Percentiles rank a stretch among this genome's conserved stretches.
Conservation (phyloP, 345 rosid genomes). For the Excoecaria cochinchinensis region DNA sequence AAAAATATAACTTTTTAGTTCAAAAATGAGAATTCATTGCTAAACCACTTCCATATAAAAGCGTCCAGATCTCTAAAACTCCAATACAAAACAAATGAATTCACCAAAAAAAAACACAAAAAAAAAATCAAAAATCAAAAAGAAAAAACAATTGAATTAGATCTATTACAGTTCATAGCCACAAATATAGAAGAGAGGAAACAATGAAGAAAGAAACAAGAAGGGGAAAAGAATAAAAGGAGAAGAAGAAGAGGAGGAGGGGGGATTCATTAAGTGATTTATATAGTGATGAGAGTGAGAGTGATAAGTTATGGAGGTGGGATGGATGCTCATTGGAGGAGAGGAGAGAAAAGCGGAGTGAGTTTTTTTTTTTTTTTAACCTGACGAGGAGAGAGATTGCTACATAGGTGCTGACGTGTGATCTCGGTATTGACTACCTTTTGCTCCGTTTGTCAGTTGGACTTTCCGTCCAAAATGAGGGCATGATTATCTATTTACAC, state of each 20-base stretch:
- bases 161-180: constrained; percentile 38
- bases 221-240: constrained; percentile 1
- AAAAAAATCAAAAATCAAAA: constrained; percentile 5
- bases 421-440: too few relatives aligned
- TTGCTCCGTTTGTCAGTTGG: too few relatives aligned
- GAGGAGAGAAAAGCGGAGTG: too few relatives aligned
- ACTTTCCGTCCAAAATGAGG: too few relatives aligned
- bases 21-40: constrained; percentile 12
- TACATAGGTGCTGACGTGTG: too few relatives aligned
- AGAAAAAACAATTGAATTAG: constrained; percentile 28
- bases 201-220: constrained; percentile 3
- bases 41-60: constrained; percentile 9
- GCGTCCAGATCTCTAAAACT: constrained; percentile 43
- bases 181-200: constrained; percentile 7
- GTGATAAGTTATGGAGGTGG: constrained; percentile 74
- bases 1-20: background rate
- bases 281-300: constrained; percentile 80
- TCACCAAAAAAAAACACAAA: too few relatives aligned
- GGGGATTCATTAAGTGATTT: too few relatives aligned
- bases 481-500: too few relatives aligned
- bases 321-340: constrained; percentile 86
- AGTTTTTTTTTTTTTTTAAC: too few relatives aligned
- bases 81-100: constrained; percentile 24
- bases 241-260: constrained; percentile 8
- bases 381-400: too few relatives aligned